Evolutionary conservation across 345 rosid genomes (phyloP), one percentile per base, ranked within the genome.

Genomic region (Trapa incisa): DNA sequence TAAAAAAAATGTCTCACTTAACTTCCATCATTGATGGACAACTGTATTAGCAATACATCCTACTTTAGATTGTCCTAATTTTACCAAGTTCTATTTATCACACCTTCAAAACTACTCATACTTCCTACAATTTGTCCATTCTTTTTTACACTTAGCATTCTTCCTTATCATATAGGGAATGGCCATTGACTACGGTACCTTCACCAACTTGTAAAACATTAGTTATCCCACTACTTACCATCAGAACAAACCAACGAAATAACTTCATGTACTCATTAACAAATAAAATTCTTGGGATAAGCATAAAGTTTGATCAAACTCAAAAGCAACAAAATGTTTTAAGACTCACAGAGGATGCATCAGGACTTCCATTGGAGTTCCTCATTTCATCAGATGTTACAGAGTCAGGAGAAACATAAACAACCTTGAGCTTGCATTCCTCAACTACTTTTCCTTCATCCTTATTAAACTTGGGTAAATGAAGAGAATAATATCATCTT

Each of bases 361-460:
- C 96, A 33, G 83, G 80, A 80, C 80, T 80, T 60, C 38, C 75
- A 61, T 74, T 45, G 75, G 84, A 75, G 70, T 73, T 80, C 79
- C 64, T 80, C 61, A 75, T 73, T 64, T 3, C 70, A 67, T 81
- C 86, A 61, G 85, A 84, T 65, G 87, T 70, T 78, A 45, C 83
- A 47, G 93, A 78, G 41, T 85, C 76, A 36, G 88, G 83, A 47
- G 89, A n/a, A 50, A 75, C 68, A 68, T 91, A 89, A 1, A 85
- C 72, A 75, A 91, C 99, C 81, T 83, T 94, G 66, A 94, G 96
- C 83, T 89, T 94, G 80, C 86, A 83, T 75, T 94, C 99, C 74
- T 90, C 85, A 64, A 94, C 74, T 22, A 73, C 68, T 76, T 79
- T 91, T 70, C 86, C 91, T 77, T 79, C 79, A 61, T 87, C 97